Conservation (phyloP, 345 rosid species). For the Laguncularia racemosa region DNA sequence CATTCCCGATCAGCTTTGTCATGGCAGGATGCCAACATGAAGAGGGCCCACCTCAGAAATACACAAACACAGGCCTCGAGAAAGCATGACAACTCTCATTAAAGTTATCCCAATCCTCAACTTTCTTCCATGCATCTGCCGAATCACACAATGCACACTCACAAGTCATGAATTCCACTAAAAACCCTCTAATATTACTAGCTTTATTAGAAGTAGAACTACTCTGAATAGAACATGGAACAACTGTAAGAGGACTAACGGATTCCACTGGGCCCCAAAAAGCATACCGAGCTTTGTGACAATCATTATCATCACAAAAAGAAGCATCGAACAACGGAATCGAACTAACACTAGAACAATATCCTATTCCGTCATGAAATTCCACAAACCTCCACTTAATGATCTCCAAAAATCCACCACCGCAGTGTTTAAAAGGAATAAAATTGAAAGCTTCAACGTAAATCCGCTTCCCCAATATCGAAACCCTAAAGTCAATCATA, state of each 20-base stretch:
- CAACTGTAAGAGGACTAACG: too few relatives aligned
- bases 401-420: conserved; percentile 68
- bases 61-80: too few relatives aligned
- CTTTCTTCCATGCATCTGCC: too few relatives aligned
- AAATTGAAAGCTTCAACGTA: conserved; percentile 66
- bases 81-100: too few relatives aligned
- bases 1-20: conserved; percentile 48
- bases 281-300: conserved; percentile 30
- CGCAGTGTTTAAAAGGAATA: conserved; percentile 44
- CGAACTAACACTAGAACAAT: conserved; percentile 28
- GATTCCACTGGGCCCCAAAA: too few relatives aligned
- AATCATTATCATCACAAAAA: conserved; percentile 5
- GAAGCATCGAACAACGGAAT: conserved; percentile 29
- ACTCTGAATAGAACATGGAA: too few relatives aligned
- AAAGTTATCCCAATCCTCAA: too few relatives aligned
- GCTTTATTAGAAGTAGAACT: too few relatives aligned
- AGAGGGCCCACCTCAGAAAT: conserved; percentile 44
- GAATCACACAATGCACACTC: too few relatives aligned
- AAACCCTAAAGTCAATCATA: conserved; percentile 32
- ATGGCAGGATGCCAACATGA: conserved; percentile 66
- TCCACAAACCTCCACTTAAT: too few relatives aligned
- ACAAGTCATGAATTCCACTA: too few relatives aligned
- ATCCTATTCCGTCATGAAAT: conserved; percentile 15
- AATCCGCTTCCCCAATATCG: conserved; percentile 34
- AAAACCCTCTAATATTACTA: too few relatives aligned